Evolutionary conservation across 2,329 filamentous ascomycete species (phyloP), one percentile per base, ranked within the genome.

Genomic region (Xylaria sp.): DNA sequence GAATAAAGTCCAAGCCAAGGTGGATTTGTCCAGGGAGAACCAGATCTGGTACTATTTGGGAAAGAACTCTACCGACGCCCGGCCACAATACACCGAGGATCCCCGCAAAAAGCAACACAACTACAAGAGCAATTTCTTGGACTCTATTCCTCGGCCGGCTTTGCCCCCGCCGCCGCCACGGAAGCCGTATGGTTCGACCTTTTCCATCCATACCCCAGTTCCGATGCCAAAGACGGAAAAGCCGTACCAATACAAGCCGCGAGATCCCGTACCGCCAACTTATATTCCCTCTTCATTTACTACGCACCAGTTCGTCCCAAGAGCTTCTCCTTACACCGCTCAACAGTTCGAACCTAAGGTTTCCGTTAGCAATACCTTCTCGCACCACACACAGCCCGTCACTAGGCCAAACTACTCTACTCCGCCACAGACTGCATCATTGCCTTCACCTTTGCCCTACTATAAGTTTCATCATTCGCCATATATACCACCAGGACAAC

Each of bases 41-140:
- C 90, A 93, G 77, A 79, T 97, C 19, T 98, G 94, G 93, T 88
- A 93, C 81, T 98, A 98, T 78, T 85, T 99, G 68, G 93, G 93
- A 36, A 89, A 89, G 78, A 88, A 87, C 21, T 98, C 95, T 24
- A 98, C 95, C 6, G 95, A 98, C 76, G 92, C 93, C 62, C 94
- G 91, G 79, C 91, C 94, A 30, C 93, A 97, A 78, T 99, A 96
- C 81, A 97, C 94, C 4, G 92, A 96, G 75, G 90, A 97, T 80
- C 88, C 86, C 51, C 71, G 76, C 8, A 84, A 80, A 12, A 85
- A 81, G n/a, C 82, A 82, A 54, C 86, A 93, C 79, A 93, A 93
- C 68, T 82, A 85, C 1, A 90, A 87, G 80, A 90, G 89, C 72
- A 92, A 91, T 77, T 94, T 91, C 79, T 79, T 94, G 77, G 90